A percentile compares a stretch with the other conserved stretches of the same genome.
phyloP scores from a whole-genome alignment of 2,329 filamentous ascomycete genomes.

The Zasmidium angulare region DNA sequence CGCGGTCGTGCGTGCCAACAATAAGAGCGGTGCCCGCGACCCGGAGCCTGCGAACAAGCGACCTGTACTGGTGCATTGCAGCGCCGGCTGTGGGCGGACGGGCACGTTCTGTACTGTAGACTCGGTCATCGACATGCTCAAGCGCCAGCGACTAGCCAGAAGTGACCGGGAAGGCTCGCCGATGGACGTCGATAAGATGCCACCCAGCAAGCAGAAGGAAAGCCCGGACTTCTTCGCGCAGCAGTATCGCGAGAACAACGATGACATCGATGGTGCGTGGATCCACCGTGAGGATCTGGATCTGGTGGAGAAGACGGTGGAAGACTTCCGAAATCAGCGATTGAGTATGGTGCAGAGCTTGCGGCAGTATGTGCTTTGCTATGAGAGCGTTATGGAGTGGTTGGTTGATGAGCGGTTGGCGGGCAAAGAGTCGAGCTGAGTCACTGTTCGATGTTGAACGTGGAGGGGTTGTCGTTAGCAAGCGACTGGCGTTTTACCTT shows the following conservation, averaged over 20 bases:
- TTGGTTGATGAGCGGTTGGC: slow-evolving; percentile 49
- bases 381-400: slow-evolving; percentile 94
- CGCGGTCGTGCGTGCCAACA: slow-evolving; percentile 59
- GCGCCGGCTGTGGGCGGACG: slow-evolving; percentile 90
- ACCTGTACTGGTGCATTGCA: slow-evolving; percentile 91
- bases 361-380: slow-evolving; percentile 91
- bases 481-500: neutral
- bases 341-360: slow-evolving; percentile 97
- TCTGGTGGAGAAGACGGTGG: slow-evolving; percentile 80
- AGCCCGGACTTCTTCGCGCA: slow-evolving; percentile 32
- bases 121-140: slow-evolving; percentile 93
- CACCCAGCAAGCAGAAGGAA: slow-evolving; percentile 9
- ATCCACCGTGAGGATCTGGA: slow-evolving; percentile 70
- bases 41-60: slow-evolving; percentile 55
- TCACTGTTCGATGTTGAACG: too few relatives aligned
- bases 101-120: slow-evolving; percentile 97
- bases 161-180: slow-evolving; percentile 36
- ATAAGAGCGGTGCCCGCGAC: slow-evolving; percentile 44
- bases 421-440: neutral
- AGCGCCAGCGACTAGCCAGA: slow-evolving; percentile 63
- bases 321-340: slow-evolving; percentile 84
- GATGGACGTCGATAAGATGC: slow-evolving; percentile 44
- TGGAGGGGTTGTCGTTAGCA: neutral
- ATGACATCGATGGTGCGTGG: slow-evolving; percentile 56
- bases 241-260: slow-evolving; percentile 24